Conservation (phyloP, 768 basidiomycete genomes). For the Tulasnella sp. region DNA sequence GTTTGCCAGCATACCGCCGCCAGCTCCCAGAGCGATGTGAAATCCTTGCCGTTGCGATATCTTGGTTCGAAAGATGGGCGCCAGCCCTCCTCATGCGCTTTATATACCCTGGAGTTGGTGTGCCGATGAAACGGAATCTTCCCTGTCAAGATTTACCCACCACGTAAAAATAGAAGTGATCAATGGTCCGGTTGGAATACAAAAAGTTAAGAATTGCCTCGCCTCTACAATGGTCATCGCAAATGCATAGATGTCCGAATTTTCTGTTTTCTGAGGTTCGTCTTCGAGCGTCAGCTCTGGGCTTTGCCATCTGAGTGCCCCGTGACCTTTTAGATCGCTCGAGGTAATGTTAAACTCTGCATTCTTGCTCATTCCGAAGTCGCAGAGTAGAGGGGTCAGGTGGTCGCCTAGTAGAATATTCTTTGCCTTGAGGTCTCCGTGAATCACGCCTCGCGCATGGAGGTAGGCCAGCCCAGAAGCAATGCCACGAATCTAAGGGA, state of each 20-base stretch:
- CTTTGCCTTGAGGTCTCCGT: not conserved
- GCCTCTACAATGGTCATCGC: constrained; percentile 1
- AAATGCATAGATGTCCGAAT: not conserved
- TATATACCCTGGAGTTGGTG: not conserved
- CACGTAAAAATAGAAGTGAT: no score
- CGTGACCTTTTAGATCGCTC: not conserved
- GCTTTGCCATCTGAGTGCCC: not conserved
- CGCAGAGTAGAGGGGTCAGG: not conserved
- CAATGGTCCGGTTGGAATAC: not conserved
- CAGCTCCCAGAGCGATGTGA: not conserved
- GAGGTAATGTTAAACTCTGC: not conserved
- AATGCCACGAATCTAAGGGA: not conserved
- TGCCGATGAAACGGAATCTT: not conserved
- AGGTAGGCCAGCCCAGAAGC: not conserved
- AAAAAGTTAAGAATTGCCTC: not conserved
- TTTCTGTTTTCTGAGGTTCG: not conserved
- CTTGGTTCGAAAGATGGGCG: not conserved
- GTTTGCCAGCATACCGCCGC: not conserved
- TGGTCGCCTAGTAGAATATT: not conserved
- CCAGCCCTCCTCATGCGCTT: not conserved
- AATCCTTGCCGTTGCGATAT: not conserved
- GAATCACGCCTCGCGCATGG: not conserved
- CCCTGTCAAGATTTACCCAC: not conserved
- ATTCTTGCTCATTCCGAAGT: not conserved
- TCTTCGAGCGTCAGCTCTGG: not conserved